Evolutionary conservation across 2,329 filamentous ascomycete species (phyloP).

Genomic region (Sarocladiaceae sp.): DNA sequence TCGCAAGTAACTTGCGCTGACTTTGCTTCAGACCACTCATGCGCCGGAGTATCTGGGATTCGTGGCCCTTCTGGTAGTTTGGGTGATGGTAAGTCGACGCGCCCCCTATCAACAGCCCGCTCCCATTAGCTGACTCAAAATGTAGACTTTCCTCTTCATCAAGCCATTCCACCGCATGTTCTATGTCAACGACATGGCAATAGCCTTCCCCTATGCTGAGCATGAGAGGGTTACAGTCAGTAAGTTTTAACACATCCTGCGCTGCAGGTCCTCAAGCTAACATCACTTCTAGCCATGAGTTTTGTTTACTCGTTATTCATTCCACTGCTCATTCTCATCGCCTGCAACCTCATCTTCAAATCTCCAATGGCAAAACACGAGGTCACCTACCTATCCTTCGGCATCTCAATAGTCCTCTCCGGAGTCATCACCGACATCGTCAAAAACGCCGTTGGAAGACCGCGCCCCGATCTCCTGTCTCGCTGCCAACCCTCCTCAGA

Average conservation of each 20-base stretch:
- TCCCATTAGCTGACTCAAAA: conserved; percentile 19
- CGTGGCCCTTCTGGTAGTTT: conserved; percentile 61
- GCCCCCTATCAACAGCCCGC: too few species aligned
- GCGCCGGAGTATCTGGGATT: conserved; percentile 86
- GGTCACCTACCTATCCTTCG: conserved; percentile 76
- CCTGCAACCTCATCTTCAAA: conserved; percentile 59
- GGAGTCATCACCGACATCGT: conserved; percentile 83
- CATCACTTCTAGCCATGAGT: conserved; percentile 52
- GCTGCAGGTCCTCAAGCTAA: neutral
- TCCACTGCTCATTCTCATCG: conserved; percentile 62
- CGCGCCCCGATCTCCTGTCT: conserved; percentile 59
- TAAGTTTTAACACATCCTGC: conserved; percentile 34
- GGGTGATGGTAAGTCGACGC: conserved; percentile 50
- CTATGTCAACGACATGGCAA: conserved; percentile 75
- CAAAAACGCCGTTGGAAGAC: conserved; percentile 82
- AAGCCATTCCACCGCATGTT: conserved; percentile 95
- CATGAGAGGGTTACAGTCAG: conserved; percentile 78
- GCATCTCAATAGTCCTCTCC: conserved; percentile 72
- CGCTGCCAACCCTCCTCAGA: conserved; percentile 67
- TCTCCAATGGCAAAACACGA: conserved; percentile 76
- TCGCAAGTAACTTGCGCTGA: too few species aligned
- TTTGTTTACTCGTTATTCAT: conserved; percentile 74
- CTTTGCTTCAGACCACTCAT: conserved; percentile 74
- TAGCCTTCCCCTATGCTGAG: conserved; percentile 82
- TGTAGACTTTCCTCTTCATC: conserved; percentile 33